Evolutionary conservation across 2,329 filamentous ascomycete species (phyloP), one percentile per base, ranked within the genome.

Genomic region (Ustilaginoidea virens): DNA sequence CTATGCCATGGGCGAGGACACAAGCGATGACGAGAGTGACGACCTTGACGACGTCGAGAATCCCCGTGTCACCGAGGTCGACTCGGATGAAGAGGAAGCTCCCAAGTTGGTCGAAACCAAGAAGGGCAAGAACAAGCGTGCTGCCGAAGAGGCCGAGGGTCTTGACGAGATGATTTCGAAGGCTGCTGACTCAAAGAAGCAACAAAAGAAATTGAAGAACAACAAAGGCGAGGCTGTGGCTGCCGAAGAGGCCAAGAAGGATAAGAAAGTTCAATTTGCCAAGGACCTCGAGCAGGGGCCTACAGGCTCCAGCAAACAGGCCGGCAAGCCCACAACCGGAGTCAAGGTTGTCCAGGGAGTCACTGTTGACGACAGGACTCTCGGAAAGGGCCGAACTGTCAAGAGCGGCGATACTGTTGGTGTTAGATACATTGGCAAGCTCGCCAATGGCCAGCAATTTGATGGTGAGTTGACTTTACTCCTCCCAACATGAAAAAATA

Each of bases 281-380:
- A 94, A 96, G 71, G 86, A 96, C 58, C 82, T 98, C 38, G 90
- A 96, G 66, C 85, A 92, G 58, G 90, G 90, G 35, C 90, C 90
- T 38, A 92, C 85, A 24, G 74, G 76, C 40, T 76, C 80, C 33
- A 60, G 69, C 39, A 57, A 56, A 47, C 44, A 53, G 41, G 41
- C 39, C 18, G 40, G 36, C 42, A 55, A 55, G 45, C 63, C 64
- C 31, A 57, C 69, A 20, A 60, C 75, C 27, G 73, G 78, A 37
- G 67, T 82, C 47, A 90, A 82, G 64, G 73, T 73, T 33, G 74
- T 96, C 32, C 69, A 86, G 50, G 90, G 87, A 36, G 83, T 98
- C 37, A 92, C 75, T 42, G 66, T 98, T 41, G 90, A 98, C 46
- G 90, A 98, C 66, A 86, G 87, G 66, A 96, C 93, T 65, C 52